Base-by-base conservation (phyloP, 1,284 basidiomycete genomes). In the Ceratobasidium sp. region DNA sequence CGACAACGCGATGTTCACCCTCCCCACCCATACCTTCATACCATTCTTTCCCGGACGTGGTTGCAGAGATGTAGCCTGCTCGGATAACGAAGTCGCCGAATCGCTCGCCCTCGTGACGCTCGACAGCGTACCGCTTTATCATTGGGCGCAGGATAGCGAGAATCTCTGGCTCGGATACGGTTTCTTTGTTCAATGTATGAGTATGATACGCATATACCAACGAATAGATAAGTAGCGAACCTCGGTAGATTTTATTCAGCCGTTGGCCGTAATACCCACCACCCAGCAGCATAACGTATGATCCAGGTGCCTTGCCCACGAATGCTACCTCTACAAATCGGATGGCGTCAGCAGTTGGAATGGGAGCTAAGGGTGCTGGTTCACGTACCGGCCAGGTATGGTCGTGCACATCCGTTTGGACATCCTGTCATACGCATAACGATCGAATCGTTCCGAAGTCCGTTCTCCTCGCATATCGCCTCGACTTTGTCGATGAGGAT, bases 341-440 rank as follows among this genome's bases (percentile, higher is more conserved):
- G 24, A 58, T 14, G 27, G 27, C 31, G 19, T 62, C 22, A 62
- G 22, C 22, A 24, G 13, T 46, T 13, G 8, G 11, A 27, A 27
- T 37, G 13, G 34, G 34, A 29, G 54, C 27, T 11, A 37, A 19
- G 59, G 19, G 5, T 11, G 56, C 34, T 27, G 6, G 69, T 39
- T 34, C 13, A 82, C 88, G 16, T 64, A 90, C 91, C 91, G 73
- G 92, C 97, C 73, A 97, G 85, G 84, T 97, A 98, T n/a, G 97
- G 96, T 76, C 96, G 87, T 11, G 95, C 93, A 81, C 95, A 96
- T 71, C 94, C 95, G 81, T 97, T 97, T 13, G 95, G 95, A 81
- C 95, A 97, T 51, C 95, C 95, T 19, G 95, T 96, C 97, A 98
- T 98, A 75, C 97, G 90, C 95, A 98, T 98, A 74, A 98, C 90